These are phyloP conservation scores for Schizochytrium sp. DNA, from an alignment of 108 stramenopile species.

Conservation along the genomic window DNA sequence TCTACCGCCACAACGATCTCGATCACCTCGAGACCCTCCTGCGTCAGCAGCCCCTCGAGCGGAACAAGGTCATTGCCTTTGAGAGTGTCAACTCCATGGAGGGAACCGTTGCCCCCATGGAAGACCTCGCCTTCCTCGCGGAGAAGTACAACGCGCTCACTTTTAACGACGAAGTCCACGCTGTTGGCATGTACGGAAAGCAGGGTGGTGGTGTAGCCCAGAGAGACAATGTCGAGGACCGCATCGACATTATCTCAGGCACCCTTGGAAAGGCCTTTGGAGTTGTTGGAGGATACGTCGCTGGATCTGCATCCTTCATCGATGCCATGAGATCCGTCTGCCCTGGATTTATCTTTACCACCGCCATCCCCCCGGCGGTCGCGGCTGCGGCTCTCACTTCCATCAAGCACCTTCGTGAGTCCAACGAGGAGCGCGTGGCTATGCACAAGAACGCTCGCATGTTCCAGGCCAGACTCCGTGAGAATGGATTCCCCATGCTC, in stretches of 20 bases:
- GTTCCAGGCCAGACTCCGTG: slow-evolving; percentile 59
- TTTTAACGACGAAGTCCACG: slow-evolving; percentile 66
- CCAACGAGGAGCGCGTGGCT: slow-evolving; percentile 55
- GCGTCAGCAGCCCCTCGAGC: not conserved
- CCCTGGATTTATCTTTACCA: slow-evolving; percentile 66
- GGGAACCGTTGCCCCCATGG: slow-evolving; percentile 62
- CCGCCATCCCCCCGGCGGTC: slow-evolving; percentile 58
- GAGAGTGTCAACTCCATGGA: slow-evolving; percentile 65
- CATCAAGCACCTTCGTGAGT: slow-evolving; percentile 56
- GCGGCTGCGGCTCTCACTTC: slow-evolving; percentile 59
- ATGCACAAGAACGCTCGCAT: slow-evolving; percentile 62
- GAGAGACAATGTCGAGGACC: slow-evolving; percentile 53
- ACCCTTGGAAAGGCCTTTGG: slow-evolving; percentile 67
- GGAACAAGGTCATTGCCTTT: slow-evolving; percentile 66
- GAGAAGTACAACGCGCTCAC: slow-evolving; percentile 66
- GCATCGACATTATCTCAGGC: slow-evolving; percentile 64
- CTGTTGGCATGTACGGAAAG: slow-evolving; percentile 64
- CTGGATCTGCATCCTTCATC: slow-evolving; percentile 58
- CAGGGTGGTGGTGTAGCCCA: slow-evolving; percentile 56
- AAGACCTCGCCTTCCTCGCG: slow-evolving; percentile 62
- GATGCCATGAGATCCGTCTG: slow-evolving; percentile 62
- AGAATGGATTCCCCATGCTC: slow-evolving; percentile 57
- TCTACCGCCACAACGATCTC: slow-evolving; percentile 64
- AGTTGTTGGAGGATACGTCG: slow-evolving; percentile 62
- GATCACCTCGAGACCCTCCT: slow-evolving; percentile 61